phyloP scores from a whole-genome alignment of 805 yeast genomes.

The Candida maris region DNA sequence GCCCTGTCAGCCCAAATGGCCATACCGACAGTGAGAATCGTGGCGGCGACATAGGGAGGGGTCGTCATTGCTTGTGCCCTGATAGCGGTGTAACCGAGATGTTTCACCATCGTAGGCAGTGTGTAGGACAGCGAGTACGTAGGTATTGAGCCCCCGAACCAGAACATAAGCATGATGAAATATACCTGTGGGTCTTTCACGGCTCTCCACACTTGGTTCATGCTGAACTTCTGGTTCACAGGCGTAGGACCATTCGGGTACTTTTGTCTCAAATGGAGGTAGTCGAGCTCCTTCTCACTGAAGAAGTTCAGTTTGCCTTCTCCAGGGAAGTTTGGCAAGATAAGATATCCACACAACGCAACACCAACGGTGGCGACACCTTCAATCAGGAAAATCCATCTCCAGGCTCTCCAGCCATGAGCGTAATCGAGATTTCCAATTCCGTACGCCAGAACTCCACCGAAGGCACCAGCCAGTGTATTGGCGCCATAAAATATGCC shows the following conservation, averaged over 20 bases:
- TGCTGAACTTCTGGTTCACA: slow-evolving; percentile 11
- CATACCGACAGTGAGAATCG: slow-evolving; percentile 27
- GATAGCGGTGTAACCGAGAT: slow-evolving; percentile 40
- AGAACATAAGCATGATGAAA: slow-evolving; percentile 32
- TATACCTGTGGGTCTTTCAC: slow-evolving; percentile 37
- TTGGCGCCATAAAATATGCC: slow-evolving; percentile 37
- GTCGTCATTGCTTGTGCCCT: slow-evolving; percentile 42
- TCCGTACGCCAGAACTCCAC: slow-evolving; percentile 38
- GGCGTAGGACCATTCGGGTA: slow-evolving; percentile 14
- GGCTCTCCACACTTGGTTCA: slow-evolving; percentile 29
- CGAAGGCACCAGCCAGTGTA: slow-evolving; percentile 35
- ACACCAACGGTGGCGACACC: slow-evolving; percentile 38
- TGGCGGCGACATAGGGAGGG: slow-evolving; percentile 36
- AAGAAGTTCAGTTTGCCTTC: slow-evolving; percentile 13
- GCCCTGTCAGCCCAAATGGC: slow-evolving; percentile 30
- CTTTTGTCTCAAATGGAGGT: slow-evolving; percentile 12
- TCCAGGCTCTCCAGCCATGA: slow-evolving; percentile 43
- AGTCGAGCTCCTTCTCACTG: slow-evolving; percentile 10
- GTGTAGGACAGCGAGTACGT: slow-evolving; percentile 39
- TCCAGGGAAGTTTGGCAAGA: slow-evolving; percentile 35
- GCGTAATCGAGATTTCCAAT: slow-evolving; percentile 32
- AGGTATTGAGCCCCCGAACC: slow-evolving; percentile 38
- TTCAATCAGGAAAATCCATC: slow-evolving; percentile 50
- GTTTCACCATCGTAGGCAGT: slow-evolving; percentile 42
- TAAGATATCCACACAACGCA: slow-evolving; percentile 29